Percentiles rank a stretch among this genome's conserved stretches.
Conservation (phyloP, 2,329 filamentous ascomycete species). For the Anisogramma anomala region DNA sequence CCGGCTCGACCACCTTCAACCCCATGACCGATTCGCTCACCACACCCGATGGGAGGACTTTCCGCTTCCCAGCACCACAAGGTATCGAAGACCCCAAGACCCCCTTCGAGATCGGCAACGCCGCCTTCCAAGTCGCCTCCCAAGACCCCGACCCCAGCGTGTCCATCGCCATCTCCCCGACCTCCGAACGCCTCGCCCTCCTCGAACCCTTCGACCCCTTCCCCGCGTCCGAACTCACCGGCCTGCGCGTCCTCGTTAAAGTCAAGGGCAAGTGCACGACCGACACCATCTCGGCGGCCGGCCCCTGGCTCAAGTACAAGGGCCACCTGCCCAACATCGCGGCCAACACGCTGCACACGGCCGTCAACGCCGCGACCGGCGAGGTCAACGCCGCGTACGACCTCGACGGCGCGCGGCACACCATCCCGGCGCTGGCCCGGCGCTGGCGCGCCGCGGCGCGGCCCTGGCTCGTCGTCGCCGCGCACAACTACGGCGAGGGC, state of each 20-base stretch:
- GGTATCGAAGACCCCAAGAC: slow-evolving; percentile 52
- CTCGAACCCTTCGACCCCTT: slow-evolving; percentile 86
- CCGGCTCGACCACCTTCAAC: slow-evolving; percentile 89
- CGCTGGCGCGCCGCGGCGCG: slow-evolving; percentile 66
- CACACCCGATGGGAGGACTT: slow-evolving; percentile 67
- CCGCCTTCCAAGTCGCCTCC: slow-evolving; percentile 60
- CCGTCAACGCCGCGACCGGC: slow-evolving; percentile 80
- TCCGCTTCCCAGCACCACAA: slow-evolving; percentile 72
- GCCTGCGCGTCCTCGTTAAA: slow-evolving; percentile 84
- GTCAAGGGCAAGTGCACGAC: slow-evolving; percentile 97
- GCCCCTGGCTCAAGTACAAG: slow-evolving; percentile 98
- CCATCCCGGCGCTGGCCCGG: slow-evolving; percentile 78
- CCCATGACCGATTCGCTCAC: slow-evolving; percentile 77
- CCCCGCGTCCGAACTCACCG: slow-evolving; percentile 60
- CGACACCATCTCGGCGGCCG: slow-evolving; percentile 93
- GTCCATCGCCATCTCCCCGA: slow-evolving; percentile 67
- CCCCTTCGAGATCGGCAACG: slow-evolving; percentile 68
- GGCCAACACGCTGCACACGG: slow-evolving; percentile 93
- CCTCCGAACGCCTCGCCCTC: slow-evolving; percentile 80
- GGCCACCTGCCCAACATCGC: slow-evolving; percentile 96
- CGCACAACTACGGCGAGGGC: slow-evolving; percentile 92
- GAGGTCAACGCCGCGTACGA: slow-evolving; percentile 93
- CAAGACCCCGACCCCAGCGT: slow-evolving; percentile 60
- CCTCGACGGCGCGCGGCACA: slow-evolving; percentile 57
- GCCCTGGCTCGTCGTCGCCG: slow-evolving; percentile 88